Evolutionary conservation across 768 basidiomycete genomes (phyloP).

Genomic region (Lepiota venenata): DNA sequence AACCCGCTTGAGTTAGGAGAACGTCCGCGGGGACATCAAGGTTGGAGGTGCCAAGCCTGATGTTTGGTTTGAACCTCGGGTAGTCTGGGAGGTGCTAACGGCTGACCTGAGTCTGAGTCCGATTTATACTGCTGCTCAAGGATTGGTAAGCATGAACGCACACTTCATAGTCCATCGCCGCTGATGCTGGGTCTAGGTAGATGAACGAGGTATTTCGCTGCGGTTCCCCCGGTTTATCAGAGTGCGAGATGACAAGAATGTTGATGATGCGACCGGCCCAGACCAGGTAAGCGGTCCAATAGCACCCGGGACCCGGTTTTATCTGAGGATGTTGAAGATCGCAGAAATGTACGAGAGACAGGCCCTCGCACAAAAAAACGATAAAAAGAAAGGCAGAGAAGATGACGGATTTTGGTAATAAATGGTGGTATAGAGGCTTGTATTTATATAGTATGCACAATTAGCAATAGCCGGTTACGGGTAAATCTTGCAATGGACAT

Average conservation of each 20-base stretch:
- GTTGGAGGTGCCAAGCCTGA: constrained; percentile 94
- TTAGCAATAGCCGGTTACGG: constrained; percentile 9
- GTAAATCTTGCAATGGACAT: constrained; percentile 19
- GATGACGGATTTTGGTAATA: constrained; percentile 81
- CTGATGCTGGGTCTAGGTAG: constrained; percentile 46
- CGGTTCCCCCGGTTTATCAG: constrained; percentile 95
- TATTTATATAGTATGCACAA: constrained; percentile 20
- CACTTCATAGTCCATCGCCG: not conserved
- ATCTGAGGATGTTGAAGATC: constrained; percentile 44
- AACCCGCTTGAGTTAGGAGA: constrained; percentile 72
- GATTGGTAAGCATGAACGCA: constrained; percentile 55
- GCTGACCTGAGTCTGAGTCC: constrained; percentile 97
- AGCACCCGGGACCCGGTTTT: not conserved
- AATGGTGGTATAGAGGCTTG: constrained; percentile 21
- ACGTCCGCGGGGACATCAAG: constrained; percentile 80
- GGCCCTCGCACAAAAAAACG: constrained; percentile 72
- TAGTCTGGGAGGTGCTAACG: constrained; percentile 98
- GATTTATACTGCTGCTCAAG: constrained; percentile 92
- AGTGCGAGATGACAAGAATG: constrained; percentile 88
- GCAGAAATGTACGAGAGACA: constrained; percentile 95
- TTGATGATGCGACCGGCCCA: constrained; percentile 89
- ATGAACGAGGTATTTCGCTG: constrained; percentile 89
- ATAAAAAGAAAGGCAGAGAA: constrained; percentile 66
- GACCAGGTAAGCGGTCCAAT: constrained; percentile 67
- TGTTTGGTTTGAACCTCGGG: constrained; percentile 95